Conservation (phyloP, 2,329 filamentous ascomycete species). For the Fusarium sp. region DNA sequence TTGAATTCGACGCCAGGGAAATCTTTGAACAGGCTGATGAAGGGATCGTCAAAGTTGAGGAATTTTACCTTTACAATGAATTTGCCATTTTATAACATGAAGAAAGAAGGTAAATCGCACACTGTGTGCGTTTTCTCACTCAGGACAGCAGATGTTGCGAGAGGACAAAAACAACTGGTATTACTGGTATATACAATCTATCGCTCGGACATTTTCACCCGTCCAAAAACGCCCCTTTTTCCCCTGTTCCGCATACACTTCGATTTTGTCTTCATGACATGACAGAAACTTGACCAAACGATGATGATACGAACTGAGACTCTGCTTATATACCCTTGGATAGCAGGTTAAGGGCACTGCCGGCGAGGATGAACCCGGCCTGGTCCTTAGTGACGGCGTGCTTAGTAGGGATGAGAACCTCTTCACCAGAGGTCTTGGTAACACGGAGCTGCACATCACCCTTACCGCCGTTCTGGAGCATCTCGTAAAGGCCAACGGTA, state of each 20-base stretch:
- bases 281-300: neutral
- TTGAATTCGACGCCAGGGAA: neutral
- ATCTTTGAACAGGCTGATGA: neutral
- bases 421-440: constrained; percentile 72
- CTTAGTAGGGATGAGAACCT: constrained; percentile 79
- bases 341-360: constrained; percentile 91
- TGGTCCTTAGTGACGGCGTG: constrained; percentile 93
- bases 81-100: neutral
- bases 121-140: neutral
- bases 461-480: constrained; percentile 81
- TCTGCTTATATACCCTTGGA: constrained; percentile 66
- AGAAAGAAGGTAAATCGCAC: neutral
- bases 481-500: constrained; percentile 86
- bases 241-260: constrained; percentile 26
- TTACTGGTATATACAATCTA: constrained; percentile 47
- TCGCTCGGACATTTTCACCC: constrained; percentile 46
- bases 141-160: neutral
- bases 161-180: constrained; percentile 42
- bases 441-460: constrained; percentile 80
- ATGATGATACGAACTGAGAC: neutral
- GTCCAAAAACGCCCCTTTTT: constrained; percentile 45
- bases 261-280: constrained; percentile 19
- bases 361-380: constrained; percentile 90
- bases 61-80: neutral
- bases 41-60: neutral